Base-by-base conservation (phyloP, 331 rosid genomes). In the Acacia pycnantha region DNA sequence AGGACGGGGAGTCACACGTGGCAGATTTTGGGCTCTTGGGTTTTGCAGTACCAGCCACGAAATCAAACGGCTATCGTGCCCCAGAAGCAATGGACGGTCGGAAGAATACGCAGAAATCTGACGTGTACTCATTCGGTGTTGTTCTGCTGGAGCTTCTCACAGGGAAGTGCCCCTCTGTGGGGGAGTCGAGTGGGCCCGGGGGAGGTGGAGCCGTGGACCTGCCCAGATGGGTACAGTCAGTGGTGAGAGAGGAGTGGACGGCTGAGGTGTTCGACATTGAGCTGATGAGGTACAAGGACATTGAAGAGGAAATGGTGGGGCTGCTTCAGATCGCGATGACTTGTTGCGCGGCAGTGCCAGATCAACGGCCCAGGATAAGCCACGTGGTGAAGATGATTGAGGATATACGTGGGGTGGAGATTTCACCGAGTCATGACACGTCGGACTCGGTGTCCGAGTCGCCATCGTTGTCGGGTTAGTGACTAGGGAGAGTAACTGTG, bases 181-280 rank as follows among this genome's bases (percentile, higher is more conserved):
- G 83, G 80, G 97, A 90, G 7, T 48, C 56, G 12, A 87, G 89
- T 27, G 91, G 89, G 53, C 58, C 87, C 46, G 91, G 93, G 33
- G 80, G 80, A 41, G 80, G 80, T 51, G 88, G 89, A 65, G 85
- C 27, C 6, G 74, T 91, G 76, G 98, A 95, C 53, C 86, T 95
- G 0, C 98, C 98, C 0, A 82, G 97, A 87, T 93, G 98, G 98
- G 97, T 95, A 11, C 98, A 93, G 81, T 95, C 98, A 0, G 98
- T 95, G 77, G 98, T 95, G 78, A 88, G 98, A 35, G 98, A 93
- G 79, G 98, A 95, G 37, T 95, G 97, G 97, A 95, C 98, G n/a
- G 97, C 95, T 41, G 97, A 95, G 87, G 98, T 95, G 16, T 95
- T 95, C 74, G 98, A 95, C 81, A 74, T 95, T 84, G 98, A 95